Evolutionary conservation across 768 basidiomycete species (phyloP).

Genomic region (Dioszegia aurantiaca): DNA sequence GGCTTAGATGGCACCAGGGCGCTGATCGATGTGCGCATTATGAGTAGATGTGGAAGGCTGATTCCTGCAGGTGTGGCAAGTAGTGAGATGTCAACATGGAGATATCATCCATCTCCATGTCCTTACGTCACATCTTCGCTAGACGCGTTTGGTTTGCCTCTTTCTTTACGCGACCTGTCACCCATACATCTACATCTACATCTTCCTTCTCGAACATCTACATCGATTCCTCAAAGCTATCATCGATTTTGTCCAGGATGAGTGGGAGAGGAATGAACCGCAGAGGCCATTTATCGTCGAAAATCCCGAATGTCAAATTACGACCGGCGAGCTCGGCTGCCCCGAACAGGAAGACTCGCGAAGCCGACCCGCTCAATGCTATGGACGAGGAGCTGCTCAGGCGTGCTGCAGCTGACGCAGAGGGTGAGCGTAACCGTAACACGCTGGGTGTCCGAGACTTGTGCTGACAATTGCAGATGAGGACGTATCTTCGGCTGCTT

Average conservation of each 20-base stretch:
- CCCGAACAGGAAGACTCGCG: conserved; percentile 6
- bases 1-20: conserved; percentile 15
- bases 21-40: too few species aligned
- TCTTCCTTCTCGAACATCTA: conserved; percentile 1
- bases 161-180: neutral
- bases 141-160: conserved; percentile 1
- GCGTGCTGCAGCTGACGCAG: conserved; percentile 31
- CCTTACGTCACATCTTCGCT: neutral
- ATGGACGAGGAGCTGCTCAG: conserved; percentile 41
- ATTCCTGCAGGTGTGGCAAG: too few species aligned
- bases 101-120: too few species aligned
- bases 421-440: conserved; percentile 38
- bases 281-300: conserved; percentile 51
- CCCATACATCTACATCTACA: neutral
- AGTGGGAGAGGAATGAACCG: conserved; percentile 35
- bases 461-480: conserved; percentile 24
- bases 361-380: conserved; percentile 28
- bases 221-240: neutral
- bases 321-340: conserved; percentile 40
- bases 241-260: neutral
- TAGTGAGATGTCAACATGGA: neutral
- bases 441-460: too few species aligned
- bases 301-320: conserved; percentile 53
- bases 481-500: conserved; percentile 29
- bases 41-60: too few species aligned